Conservation (phyloP, 2,329 filamentous ascomycete species). For the Neopestalotiopsis rosae region DNA sequence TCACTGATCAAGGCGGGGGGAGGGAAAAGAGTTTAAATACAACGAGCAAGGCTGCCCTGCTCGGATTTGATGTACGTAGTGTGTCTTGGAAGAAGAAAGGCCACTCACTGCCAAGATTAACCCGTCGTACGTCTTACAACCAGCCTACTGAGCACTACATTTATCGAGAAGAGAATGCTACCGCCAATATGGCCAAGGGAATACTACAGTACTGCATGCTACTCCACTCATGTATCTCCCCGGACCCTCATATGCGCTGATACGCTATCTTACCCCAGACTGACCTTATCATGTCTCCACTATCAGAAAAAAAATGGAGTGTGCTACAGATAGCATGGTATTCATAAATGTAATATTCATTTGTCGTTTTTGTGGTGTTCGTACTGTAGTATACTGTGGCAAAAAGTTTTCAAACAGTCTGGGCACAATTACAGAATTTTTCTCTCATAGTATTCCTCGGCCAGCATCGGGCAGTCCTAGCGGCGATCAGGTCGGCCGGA, state of each 20-base stretch:
- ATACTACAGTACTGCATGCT: no score
- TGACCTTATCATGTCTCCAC: constrained; percentile 6
- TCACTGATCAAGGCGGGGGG: not conserved
- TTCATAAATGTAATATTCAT: constrained; percentile 12
- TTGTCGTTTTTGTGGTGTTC: constrained; percentile 5
- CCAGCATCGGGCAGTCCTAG: constrained; percentile 9
- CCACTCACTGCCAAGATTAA: not conserved
- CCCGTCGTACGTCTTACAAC: not conserved
- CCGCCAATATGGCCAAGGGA: not conserved
- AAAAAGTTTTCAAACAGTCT: not conserved
- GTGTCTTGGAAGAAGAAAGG: not conserved
- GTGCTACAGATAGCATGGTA: not conserved
- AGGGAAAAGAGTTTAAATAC: not conserved
- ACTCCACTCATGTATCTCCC: constrained; percentile 6
- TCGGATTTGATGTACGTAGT: not conserved
- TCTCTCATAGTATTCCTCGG: not conserved
- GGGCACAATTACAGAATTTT: not conserved
- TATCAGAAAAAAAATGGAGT: constrained; percentile 8
- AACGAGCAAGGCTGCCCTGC: not conserved
- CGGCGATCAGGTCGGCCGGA: not conserved
- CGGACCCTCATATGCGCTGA: not conserved
- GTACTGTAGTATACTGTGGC: not conserved
- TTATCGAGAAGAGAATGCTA: no score
- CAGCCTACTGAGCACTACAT: no score
- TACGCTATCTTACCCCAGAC: constrained; percentile 9